Percentiles rank a stretch among this genome's conserved stretches.
Conservation (phyloP, 805 yeast species). For the Yamadazyma nakazawae region DNA sequence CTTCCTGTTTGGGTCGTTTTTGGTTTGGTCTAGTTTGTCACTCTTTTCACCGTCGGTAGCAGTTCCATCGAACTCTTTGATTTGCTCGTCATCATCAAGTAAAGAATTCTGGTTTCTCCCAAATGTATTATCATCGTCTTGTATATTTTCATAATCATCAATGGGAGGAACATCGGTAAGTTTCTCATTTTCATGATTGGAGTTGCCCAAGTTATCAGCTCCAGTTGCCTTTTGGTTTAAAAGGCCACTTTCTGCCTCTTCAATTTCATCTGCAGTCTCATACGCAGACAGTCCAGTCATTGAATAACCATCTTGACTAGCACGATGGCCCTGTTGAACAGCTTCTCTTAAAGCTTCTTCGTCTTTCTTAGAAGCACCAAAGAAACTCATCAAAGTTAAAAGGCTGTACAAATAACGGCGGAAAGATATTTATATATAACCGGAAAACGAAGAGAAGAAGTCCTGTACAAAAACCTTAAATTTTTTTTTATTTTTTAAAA, state of each 20-base stretch:
- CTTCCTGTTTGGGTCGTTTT: not conserved
- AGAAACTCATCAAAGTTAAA: conserved; percentile 25
- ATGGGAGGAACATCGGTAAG: no score
- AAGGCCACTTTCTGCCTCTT: not conserved
- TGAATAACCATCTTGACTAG: conserved; percentile 12
- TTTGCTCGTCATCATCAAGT: conserved; percentile 1
- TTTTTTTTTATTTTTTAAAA: not conserved
- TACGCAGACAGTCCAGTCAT: conserved; percentile 28
- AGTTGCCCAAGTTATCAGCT: not conserved
- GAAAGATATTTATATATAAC: not conserved
- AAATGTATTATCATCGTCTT: conserved; percentile 1
- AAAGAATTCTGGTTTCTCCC: conserved; percentile 1
- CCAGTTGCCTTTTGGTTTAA: not conserved
- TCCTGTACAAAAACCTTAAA: not conserved
- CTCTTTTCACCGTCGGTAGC: not conserved
- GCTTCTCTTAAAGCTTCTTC: conserved; percentile 14
- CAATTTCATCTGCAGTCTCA: conserved; percentile 30
- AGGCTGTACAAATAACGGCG: not conserved
- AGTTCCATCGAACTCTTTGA: not conserved
- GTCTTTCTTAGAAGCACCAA: conserved; percentile 32
- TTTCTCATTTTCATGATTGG: not conserved
- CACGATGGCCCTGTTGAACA: conserved; percentile 1
- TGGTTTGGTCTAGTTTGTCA: not conserved
- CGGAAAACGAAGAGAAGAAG: not conserved
- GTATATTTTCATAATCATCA: not conserved